Evolutionary conservation across 2,329 filamentous ascomycete species (phyloP).

Genomic region (Colletotrichum kahawae): DNA sequence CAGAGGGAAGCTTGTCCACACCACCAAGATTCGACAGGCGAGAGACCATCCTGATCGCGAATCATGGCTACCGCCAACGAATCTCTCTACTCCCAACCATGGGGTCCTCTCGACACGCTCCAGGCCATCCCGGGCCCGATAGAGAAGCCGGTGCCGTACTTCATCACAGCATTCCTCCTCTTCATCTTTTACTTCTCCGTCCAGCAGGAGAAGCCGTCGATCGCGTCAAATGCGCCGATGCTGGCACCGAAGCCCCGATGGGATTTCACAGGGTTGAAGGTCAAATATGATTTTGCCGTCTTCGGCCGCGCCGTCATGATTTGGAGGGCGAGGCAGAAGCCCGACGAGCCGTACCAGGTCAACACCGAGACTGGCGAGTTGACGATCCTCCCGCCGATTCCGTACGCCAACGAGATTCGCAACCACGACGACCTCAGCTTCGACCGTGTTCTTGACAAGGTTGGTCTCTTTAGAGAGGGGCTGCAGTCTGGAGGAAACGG

Average conservation of each 20-base stretch:
- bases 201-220: constrained; percentile 1
- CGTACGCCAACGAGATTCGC: constrained; percentile 18
- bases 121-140: constrained; percentile 13
- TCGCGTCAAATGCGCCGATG: background rate
- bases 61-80: constrained; percentile 19
- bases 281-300: constrained; percentile 8
- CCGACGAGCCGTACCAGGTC: background rate
- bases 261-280: constrained; percentile 12
- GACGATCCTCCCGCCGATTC: constrained; percentile 12
- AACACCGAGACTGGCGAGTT: constrained; percentile 11
- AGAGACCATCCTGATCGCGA: background rate
- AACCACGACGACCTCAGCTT: constrained; percentile 18
- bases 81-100: constrained; percentile 5
- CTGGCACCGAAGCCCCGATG: background rate
- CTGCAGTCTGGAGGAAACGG: too few species aligned
- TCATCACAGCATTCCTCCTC: constrained; percentile 9
- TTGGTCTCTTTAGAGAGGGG: background rate
- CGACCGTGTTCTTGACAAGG: constrained; percentile 16
- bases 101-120: constrained; percentile 10
- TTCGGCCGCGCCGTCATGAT: background rate
- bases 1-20: background rate
- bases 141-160: constrained; percentile 16
- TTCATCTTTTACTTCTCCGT: constrained; percentile 18
- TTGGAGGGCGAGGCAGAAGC: background rate
- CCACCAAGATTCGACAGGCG: background rate